Evolutionary conservation across 257 asterid species (phyloP).

Genomic region (Echites panduratus): DNA sequence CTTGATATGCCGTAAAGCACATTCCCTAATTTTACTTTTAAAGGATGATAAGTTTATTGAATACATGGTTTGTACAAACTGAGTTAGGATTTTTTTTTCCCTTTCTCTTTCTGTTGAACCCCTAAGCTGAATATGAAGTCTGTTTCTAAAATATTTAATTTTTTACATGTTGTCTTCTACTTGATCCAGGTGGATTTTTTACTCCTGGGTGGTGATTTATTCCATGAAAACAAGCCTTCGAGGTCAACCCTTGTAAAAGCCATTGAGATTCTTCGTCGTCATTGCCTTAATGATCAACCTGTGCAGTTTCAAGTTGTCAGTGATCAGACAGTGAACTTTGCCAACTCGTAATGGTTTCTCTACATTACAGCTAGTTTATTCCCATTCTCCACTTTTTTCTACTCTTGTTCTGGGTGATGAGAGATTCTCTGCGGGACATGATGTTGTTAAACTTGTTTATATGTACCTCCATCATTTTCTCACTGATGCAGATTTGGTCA

Average conservation of each 20-base stretch:
- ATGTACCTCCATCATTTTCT: conserved; percentile 4
- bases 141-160: background rate
- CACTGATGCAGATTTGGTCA: conserved; percentile 72
- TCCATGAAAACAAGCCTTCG: conserved; percentile 97
- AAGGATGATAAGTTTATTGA: background rate
- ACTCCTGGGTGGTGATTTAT: conserved; percentile 96
- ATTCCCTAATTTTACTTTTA: background rate
- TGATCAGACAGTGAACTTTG: conserved; percentile 93
- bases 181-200: conserved; percentile 68
- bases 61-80: background rate
- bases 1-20: background rate
- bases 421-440: background rate
- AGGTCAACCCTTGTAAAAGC: conserved; percentile 90
- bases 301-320: conserved; percentile 96
- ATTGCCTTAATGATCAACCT: conserved; percentile 81
- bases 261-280: conserved; percentile 86
- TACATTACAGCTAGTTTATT: background rate
- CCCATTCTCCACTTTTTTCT: background rate
- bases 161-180: background rate
- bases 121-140: background rate
- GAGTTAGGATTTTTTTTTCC: background rate
- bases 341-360: conserved; percentile 56
- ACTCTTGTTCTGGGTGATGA: background rate
- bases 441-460: background rate
- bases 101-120: background rate